These are phyloP conservation scores for Yamadazyma pseudoaaseri DNA, from an alignment of 1,139 yeast genomes.

Conservation along the genomic window DNA sequence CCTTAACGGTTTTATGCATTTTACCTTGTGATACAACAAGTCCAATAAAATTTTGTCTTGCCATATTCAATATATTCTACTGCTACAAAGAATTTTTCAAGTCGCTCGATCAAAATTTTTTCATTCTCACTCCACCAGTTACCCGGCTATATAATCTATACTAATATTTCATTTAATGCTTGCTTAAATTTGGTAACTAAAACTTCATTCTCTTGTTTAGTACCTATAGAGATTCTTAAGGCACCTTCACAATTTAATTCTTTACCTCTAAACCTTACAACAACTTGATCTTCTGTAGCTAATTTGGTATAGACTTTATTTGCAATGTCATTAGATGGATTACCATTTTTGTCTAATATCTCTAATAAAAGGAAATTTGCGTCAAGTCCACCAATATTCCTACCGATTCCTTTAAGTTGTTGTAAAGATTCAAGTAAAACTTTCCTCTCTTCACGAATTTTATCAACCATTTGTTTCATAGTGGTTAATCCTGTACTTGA, in stretches of 20 bases:
- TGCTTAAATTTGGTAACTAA: slow-evolving; percentile 53
- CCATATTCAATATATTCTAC: slow-evolving; percentile 48
- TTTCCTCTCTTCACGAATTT: slow-evolving; percentile 55
- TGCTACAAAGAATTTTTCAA: slow-evolving; percentile 1
- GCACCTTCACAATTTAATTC: slow-evolving; percentile 90
- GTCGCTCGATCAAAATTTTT: slow-evolving; percentile 2
- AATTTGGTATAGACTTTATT: slow-evolving; percentile 59
- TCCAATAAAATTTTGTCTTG: slow-evolving; percentile 87
- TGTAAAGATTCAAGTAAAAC: slow-evolving; percentile 53
- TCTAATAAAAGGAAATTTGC: slow-evolving; percentile 82
- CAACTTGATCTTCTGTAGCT: slow-evolving; percentile 75
- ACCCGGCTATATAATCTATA: slow-evolving; percentile 1
- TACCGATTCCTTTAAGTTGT: slow-evolving; percentile 61
- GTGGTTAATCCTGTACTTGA: slow-evolving; percentile 53
- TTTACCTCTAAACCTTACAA: slow-evolving; percentile 85
- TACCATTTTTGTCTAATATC: slow-evolving; percentile 58
- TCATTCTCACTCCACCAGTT: background rate
- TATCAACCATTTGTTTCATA: slow-evolving; percentile 56
- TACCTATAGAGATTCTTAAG: slow-evolving; percentile 84
- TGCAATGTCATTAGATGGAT: slow-evolving; percentile 72
- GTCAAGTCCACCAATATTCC: slow-evolving; percentile 81
- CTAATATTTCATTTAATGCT: slow-evolving; percentile 3
- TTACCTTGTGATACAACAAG: slow-evolving; percentile 94
- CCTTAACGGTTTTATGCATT: slow-evolving; percentile 94
- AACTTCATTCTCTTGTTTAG: slow-evolving; percentile 63